phyloP scores from a whole-genome alignment of 257 asterid species.

The Solanum ossicruentum region DNA sequence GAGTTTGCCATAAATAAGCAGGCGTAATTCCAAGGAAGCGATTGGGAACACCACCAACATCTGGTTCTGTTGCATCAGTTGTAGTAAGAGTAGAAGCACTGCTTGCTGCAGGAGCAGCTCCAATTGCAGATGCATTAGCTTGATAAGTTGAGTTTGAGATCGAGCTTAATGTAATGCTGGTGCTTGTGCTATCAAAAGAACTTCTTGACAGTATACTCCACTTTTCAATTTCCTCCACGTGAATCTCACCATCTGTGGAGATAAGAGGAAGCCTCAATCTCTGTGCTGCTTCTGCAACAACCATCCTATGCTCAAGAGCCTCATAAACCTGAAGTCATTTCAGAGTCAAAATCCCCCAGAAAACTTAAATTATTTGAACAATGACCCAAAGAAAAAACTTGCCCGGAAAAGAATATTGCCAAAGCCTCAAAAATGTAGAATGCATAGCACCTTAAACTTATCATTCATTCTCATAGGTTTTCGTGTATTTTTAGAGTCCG shows the following conservation, averaged over 20 bases:
- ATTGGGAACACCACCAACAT: constrained; percentile 94
- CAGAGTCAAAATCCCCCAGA: neutral
- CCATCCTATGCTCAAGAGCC: constrained; percentile 64
- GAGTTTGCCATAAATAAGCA: constrained; percentile 82
- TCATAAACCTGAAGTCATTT: constrained; percentile 48
- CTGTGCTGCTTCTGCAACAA: constrained; percentile 91
- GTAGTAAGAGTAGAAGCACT: constrained; percentile 19
- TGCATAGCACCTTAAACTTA: neutral
- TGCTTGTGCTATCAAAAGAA: constrained; percentile 78
- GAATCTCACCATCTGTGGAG: constrained; percentile 87
- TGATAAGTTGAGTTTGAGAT: constrained; percentile 69
- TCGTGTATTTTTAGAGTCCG: neutral
- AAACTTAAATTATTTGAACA: neutral
- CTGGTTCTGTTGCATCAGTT: constrained; percentile 72
- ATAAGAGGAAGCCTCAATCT: constrained; percentile 85
- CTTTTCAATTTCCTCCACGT: constrained; percentile 89
- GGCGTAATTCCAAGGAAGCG: constrained; percentile 91
- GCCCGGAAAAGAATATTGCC: neutral
- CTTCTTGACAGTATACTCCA: constrained; percentile 76
- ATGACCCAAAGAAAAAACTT: neutral
- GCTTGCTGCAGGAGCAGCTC: constrained; percentile 28
- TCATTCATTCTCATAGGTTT: neutral
- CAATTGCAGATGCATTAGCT: constrained; percentile 35
- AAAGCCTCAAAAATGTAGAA: neutral
- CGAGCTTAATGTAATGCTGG: constrained; percentile 60